Conservation (phyloP, 352 stramenopile species). For the Plasmopara muralis region DNA sequence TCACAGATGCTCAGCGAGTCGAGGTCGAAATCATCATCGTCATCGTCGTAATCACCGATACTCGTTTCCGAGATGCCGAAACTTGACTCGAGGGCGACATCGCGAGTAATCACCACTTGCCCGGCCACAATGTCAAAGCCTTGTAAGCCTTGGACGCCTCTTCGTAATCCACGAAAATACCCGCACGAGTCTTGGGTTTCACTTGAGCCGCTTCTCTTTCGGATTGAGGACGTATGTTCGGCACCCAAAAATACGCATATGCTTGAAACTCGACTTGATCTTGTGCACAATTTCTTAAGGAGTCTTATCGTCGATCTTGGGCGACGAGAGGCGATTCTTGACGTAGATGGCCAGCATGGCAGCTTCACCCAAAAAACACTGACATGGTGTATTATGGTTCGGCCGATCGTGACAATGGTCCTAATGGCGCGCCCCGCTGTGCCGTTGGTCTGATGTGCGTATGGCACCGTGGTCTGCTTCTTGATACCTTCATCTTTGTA, state of each 20-base stretch:
- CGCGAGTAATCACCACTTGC: background rate
- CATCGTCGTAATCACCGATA: too few relatives aligned
- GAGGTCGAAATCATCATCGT: too few relatives aligned
- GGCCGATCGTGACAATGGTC: background rate
- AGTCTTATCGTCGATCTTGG: background rate
- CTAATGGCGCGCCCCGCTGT: background rate
- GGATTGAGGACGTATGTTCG: background rate
- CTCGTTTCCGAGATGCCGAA: background rate
- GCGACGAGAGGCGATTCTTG: background rate
- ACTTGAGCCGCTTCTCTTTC: background rate
- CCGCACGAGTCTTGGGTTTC: background rate
- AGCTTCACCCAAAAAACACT: background rate
- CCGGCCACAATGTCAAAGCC: background rate
- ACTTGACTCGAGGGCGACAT: background rate
- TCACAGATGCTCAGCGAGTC: too few relatives aligned
- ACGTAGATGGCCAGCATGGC: background rate
- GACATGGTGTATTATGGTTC: background rate
- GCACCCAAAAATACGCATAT: background rate
- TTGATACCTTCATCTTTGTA: too few relatives aligned
- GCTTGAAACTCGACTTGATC: background rate
- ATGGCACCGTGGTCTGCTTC: conserved; percentile 1
- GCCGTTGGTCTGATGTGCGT: conserved; percentile 1
- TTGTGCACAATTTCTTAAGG: background rate
- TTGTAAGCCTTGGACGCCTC: background rate
- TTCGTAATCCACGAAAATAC: background rate